Conservation (phyloP, 108 stramenopile genomes). For the Discostella stelligeroides region DNA sequence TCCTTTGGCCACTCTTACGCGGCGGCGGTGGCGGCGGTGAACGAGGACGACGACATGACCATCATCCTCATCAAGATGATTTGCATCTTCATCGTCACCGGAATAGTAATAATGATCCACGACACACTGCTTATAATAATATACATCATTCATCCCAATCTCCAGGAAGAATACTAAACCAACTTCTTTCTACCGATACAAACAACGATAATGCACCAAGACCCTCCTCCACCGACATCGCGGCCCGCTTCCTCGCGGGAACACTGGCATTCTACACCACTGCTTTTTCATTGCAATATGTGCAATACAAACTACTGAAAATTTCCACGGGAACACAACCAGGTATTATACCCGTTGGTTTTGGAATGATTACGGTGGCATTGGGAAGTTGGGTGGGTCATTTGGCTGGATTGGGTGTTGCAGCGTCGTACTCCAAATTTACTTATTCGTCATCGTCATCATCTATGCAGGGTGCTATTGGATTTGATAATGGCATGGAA, state of each 20-base stretch:
- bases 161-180: no score
- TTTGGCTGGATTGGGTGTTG: constrained; percentile 37
- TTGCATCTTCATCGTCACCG: neutral
- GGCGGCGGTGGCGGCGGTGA: neutral
- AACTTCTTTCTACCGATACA: neutral
- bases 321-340: constrained; percentile 73
- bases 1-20: neutral
- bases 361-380: constrained; percentile 69
- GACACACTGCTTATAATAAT: no score
- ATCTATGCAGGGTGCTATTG: neutral
- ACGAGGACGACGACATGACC: neutral
- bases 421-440: constrained; percentile 3
- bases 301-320: constrained; percentile 59
- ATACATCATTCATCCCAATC: no score
- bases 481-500: neutral
- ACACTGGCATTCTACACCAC: constrained; percentile 38
- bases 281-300: constrained; percentile 28
- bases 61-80: constrained; percentile 9
- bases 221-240: neutral
- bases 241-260: constrained; percentile 9
- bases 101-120: no score
- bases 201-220: neutral
- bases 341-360: constrained; percentile 46
- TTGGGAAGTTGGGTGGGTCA: constrained; percentile 67
- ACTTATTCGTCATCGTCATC: neutral